A percentile compares a stretch with the other conserved stretches of the same genome.
Conservation (phyloP, 768 basidiomycete species). For the Rubroboletus satanas region DNA sequence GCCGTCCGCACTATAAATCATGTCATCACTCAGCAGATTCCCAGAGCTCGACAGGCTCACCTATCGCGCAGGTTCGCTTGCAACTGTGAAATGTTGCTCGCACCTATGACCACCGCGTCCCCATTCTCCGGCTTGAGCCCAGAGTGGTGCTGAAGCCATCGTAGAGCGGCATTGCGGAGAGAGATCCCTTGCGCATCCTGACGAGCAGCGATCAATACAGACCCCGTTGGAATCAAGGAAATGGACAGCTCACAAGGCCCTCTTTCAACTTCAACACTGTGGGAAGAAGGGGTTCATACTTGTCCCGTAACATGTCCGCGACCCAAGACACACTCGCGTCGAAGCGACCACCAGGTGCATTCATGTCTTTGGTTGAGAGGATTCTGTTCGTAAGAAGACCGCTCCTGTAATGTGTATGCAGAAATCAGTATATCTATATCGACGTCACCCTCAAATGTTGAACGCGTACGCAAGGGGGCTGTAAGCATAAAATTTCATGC, state of each 20-base stretch:
- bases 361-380: background rate
- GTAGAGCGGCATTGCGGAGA: background rate
- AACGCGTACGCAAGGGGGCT: background rate
- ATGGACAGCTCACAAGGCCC: background rate
- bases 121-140: background rate
- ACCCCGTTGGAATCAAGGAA: too few relatives aligned
- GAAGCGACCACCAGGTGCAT: background rate
- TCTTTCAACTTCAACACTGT: slow-evolving; percentile 1
- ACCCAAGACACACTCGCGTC: background rate
- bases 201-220: background rate
- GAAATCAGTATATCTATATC: background rate
- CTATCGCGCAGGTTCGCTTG: background rate
- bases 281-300: slow-evolving; percentile 2
- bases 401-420: background rate
- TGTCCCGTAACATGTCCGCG: background rate
- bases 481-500: background rate
- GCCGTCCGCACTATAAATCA: background rate
- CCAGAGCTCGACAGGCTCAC: background rate
- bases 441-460: background rate
- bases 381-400: background rate
- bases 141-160: background rate
- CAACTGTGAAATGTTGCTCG: background rate
- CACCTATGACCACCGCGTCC: background rate
- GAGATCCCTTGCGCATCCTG: background rate
- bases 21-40: background rate